Percentiles rank a stretch among this genome's conserved stretches.
Conservation (phyloP, 495 filamentous ascomycete genomes). For the Viridothelium virens region DNA sequence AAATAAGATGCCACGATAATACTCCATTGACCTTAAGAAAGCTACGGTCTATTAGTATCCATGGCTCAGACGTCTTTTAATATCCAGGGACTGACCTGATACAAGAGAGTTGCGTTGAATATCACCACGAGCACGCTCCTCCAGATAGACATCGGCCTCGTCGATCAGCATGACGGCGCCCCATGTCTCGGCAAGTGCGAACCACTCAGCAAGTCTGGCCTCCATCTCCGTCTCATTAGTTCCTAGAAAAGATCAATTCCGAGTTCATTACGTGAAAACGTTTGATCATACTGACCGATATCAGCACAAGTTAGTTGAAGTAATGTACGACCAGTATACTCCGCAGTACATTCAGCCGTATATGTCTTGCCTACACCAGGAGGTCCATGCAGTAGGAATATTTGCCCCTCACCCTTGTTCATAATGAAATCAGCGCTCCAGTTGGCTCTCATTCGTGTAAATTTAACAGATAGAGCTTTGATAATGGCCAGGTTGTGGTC, state of each 20-base stretch:
- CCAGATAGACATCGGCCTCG: slow-evolving; percentile 22
- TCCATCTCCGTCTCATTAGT: neutral
- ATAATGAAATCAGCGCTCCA: neutral
- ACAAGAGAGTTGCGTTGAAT: slow-evolving; percentile 20
- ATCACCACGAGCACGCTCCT: slow-evolving; percentile 17
- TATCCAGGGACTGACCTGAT: neutral
- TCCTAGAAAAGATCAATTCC: neutral
- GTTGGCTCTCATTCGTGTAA: neutral
- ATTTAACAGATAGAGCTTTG: neutral
- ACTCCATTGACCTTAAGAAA: slow-evolving; percentile 44
- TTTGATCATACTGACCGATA: neutral
- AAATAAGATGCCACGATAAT: slow-evolving; percentile 49
- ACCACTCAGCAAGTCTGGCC: neutral
- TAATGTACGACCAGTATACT: neutral
- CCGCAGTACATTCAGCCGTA: neutral
- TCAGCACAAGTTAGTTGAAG: neutral
- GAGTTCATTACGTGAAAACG: neutral
- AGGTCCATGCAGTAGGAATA: slow-evolving; percentile 2
- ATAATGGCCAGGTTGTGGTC: neutral
- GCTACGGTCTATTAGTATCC: neutral
- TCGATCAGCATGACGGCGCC: slow-evolving; percentile 20
- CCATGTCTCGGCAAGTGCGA: slow-evolving; percentile 15
- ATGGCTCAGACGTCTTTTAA: neutral
- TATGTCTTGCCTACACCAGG: slow-evolving; percentile 7
- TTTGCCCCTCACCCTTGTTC: neutral